phyloP scores from a whole-genome alignment of 805 yeast genomes.

The Yamadazyma philogaea region DNA sequence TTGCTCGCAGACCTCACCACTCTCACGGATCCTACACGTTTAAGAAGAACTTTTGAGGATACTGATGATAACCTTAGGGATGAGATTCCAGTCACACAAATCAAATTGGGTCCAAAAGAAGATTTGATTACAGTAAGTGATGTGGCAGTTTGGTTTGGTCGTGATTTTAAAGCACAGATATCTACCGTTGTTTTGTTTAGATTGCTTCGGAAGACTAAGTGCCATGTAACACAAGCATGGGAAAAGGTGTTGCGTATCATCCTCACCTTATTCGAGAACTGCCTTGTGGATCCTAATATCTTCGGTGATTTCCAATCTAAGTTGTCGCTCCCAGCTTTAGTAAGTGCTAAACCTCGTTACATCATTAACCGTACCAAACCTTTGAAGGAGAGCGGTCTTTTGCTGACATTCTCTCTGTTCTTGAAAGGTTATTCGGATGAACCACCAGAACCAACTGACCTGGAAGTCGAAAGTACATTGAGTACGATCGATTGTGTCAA shows the following conservation, averaged over 20 bases:
- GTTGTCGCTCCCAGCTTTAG: slow-evolving; percentile 50
- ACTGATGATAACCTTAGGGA: slow-evolving; percentile 34
- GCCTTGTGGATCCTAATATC: slow-evolving; percentile 59
- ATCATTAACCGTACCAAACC: slow-evolving; percentile 62
- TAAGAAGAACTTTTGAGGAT: slow-evolving; percentile 18
- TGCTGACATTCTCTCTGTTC: slow-evolving; percentile 88
- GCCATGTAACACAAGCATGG: slow-evolving; percentile 59
- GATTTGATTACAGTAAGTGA: slow-evolving; percentile 74
- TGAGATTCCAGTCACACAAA: slow-evolving; percentile 44
- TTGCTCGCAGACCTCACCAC: slow-evolving; percentile 68
- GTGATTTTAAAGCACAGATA: slow-evolving; percentile 87
- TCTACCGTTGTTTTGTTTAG: slow-evolving; percentile 84
- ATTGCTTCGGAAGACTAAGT: slow-evolving; percentile 58
- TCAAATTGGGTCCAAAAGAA: slow-evolving; percentile 50
- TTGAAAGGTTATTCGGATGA: slow-evolving; percentile 85
- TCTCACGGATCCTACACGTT: slow-evolving; percentile 38
- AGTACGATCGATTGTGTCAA: slow-evolving; percentile 81
- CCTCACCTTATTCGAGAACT: slow-evolving; percentile 65
- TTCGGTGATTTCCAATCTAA: slow-evolving; percentile 63
- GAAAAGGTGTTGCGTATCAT: slow-evolving; percentile 54
- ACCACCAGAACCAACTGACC: slow-evolving; percentile 87
- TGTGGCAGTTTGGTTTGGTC: slow-evolving; percentile 77
- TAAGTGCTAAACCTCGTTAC: slow-evolving; percentile 64
- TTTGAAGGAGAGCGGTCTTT: slow-evolving; percentile 70
- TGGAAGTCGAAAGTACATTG: slow-evolving; percentile 82